A percentile compares a stretch with the other conserved stretches of the same genome.
These are phyloP conservation scores for Ustilago hordei DNA, from an alignment of 1,284 basidiomycete species.

Conservation along the genomic window DNA sequence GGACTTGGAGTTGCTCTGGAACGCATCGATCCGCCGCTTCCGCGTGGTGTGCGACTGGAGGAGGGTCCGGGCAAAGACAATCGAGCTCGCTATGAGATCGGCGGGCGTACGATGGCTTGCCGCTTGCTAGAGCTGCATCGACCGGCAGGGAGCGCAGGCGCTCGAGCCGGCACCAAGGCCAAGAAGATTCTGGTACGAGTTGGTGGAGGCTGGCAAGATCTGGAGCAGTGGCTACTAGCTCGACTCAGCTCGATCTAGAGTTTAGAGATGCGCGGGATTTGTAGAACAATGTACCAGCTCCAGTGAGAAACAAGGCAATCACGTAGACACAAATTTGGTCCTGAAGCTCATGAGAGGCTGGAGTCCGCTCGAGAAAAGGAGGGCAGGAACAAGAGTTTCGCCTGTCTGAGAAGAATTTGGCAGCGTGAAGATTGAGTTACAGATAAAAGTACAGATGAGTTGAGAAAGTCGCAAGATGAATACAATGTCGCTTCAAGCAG, in stretches of 20 bases:
- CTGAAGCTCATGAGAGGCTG: no score
- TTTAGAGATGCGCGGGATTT: neutral
- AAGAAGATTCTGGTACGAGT: conserved; percentile 65
- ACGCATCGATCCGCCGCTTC: conserved; percentile 81
- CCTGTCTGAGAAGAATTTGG: neutral
- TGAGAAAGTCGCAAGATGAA: neutral
- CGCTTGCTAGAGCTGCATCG: conserved; percentile 78
- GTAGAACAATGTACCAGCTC: neutral
- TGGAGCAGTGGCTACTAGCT: conserved; percentile 77
- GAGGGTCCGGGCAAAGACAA: conserved; percentile 80
- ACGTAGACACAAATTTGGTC: neutral
- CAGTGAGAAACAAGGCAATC: neutral
- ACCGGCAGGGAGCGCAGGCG: conserved; percentile 50
- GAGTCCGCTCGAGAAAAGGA: no score
- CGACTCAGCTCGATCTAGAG: conserved; percentile 34
- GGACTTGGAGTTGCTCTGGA: conserved; percentile 79
- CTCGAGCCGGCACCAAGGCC: conserved; percentile 53
- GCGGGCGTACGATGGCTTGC: conserved; percentile 77
- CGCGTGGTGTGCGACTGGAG: conserved; percentile 72
- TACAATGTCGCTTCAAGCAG: conserved; percentile 6
- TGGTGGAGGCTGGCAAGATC: conserved; percentile 81
- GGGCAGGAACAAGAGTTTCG: neutral
- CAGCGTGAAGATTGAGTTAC: conserved; percentile 3
- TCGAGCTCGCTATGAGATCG: conserved; percentile 82
- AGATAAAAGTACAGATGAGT: conserved; percentile 41